A percentile compares a stretch with the other conserved stretches of the same genome.
Evolutionary conservation across 371 early-diverging fungal species (phyloP).

Genomic region (Mortierella sp.): DNA sequence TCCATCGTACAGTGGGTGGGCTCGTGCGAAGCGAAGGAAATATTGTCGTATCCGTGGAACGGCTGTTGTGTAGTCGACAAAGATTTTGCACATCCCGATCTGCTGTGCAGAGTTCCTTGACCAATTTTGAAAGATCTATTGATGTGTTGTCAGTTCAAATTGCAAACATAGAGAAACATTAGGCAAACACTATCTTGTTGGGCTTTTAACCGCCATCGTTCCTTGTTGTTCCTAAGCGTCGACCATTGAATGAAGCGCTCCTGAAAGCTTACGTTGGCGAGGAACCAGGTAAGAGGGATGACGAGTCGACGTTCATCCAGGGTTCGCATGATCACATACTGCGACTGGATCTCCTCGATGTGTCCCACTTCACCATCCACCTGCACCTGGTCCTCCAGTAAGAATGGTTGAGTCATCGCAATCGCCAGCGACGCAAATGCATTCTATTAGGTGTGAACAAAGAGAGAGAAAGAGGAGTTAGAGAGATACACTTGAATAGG

Average conservation of each 20-base stretch:
- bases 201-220: too few species aligned
- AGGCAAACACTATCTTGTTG: too few species aligned
- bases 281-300: constrained; percentile 58
- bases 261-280: constrained; percentile 37
- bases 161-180: background rate
- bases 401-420: constrained; percentile 60
- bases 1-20: constrained; percentile 44
- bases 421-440: constrained; percentile 59
- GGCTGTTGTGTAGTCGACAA: constrained; percentile 28
- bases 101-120: constrained; percentile 50
- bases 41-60: constrained; percentile 45
- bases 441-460: constrained; percentile 23
- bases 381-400: constrained; percentile 57
- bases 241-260: too few species aligned
- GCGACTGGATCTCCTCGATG: constrained; percentile 60
- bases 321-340: constrained; percentile 58
- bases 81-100: constrained; percentile 46
- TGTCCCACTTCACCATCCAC: constrained; percentile 53
- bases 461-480: background rate
- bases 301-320: constrained; percentile 57
- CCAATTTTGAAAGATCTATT: constrained; percentile 58
- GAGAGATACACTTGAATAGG: background rate
- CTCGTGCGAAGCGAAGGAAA: constrained; percentile 46
- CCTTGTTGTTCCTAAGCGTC: too few species aligned
- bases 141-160: background rate